Evolutionary conservation across 306 rosid species (phyloP).

Genomic region (Trichosanthes truncata): DNA sequence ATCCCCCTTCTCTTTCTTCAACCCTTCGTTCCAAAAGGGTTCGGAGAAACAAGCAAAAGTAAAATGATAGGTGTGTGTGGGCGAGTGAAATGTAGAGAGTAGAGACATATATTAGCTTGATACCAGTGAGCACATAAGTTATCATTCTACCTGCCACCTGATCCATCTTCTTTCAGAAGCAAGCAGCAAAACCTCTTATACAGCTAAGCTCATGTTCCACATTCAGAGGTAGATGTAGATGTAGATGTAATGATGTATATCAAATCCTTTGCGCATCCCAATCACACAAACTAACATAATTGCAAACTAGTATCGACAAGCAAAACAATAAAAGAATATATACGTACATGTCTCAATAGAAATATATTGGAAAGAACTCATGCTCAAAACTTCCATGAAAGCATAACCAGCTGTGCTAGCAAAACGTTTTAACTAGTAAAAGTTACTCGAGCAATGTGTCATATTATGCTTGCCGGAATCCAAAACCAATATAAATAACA

Average conservation of each 20-base stretch:
- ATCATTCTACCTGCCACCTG: neutral
- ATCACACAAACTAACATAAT: neutral
- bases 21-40: neutral
- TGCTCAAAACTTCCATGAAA: neutral
- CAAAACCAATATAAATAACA: neutral
- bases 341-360: neutral
- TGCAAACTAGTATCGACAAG: neutral
- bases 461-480: conserved; percentile 2
- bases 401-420: neutral
- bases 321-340: neutral
- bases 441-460: conserved; percentile 2
- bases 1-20: neutral
- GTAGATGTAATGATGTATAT: no score
- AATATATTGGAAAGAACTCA: neutral
- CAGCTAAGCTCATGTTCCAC: neutral
- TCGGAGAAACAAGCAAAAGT: neutral
- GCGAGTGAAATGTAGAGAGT: neutral
- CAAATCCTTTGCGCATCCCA: neutral
- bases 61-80: neutral
- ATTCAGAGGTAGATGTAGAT: neutral
- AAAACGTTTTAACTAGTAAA: neutral
- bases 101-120: neutral
- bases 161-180: neutral
- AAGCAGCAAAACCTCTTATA: neutral
- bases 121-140: neutral